Evolutionary conservation across 805 yeast species (phyloP), one percentile per base, ranked within the genome.

Genomic region (Geotrichum ghanense): DNA sequence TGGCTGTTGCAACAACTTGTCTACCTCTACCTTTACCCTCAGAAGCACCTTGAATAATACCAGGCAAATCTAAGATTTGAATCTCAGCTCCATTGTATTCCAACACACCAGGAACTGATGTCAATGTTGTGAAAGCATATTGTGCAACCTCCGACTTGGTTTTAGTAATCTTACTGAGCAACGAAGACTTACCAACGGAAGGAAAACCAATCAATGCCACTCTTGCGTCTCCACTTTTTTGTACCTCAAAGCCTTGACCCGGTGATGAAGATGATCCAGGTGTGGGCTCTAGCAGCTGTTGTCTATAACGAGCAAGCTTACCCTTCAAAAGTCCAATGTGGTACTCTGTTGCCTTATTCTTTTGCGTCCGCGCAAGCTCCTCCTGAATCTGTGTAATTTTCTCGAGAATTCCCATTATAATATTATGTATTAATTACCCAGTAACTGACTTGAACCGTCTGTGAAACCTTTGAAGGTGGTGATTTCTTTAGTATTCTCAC

Each of bases 1-100:
- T 82, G 0, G 97, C 95, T 0, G 96, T 92, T 1, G 97, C 83
- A 53, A 90, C 89, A 39, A 92, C 97, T 64, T 92, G 97, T 57
- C 95, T 75, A 48, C 97, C 97, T 64, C 98, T 78, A 56, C 98
- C 98, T 65, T 89, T 89, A 58, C 97, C 97, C 61, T 86, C 95
- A 27, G 94, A 74, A 3, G 97, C 97, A 41, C 97, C 97, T 62
- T 85, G 86, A 48, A 90, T 90, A 56, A 90, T 90, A 64, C 98
- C 98, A 1, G 98, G 98, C 45, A 90, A 68, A 73, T 90, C 98
- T n/a, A 90, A 90, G 54, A 92, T 81, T 67, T 90, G 98, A 51
- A 90, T 88, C 59, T 89, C 96, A 0, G 97, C 96, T 34, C 97
- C 97, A 60, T 88, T 87, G 61, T 90, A 88, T 61, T 88, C 90